phyloP scores from a whole-genome alignment of 192 early-diverging fungal genomes.

The Coemansia brasiliensis region DNA sequence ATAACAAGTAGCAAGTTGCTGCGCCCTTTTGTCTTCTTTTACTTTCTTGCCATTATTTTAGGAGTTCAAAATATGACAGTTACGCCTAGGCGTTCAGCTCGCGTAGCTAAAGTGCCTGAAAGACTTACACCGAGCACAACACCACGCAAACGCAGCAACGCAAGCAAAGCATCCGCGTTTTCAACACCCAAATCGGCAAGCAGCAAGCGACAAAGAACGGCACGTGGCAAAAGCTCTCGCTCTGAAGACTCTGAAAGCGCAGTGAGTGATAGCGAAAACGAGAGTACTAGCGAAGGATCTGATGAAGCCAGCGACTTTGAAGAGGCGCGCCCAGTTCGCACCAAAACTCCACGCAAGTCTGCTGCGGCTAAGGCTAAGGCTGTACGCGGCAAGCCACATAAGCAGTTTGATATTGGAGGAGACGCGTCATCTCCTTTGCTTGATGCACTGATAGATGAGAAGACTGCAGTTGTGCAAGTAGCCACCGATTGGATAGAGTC shows the following conservation, averaged over 20 bases:
- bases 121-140: slow-evolving; percentile 30
- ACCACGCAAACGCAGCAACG: slow-evolving; percentile 36
- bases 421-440: slow-evolving; percentile 22
- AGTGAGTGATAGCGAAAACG: background rate
- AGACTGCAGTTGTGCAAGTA: slow-evolving; percentile 60
- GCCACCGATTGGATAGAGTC: slow-evolving; percentile 71
- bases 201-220: slow-evolving; percentile 28
- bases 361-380: background rate
- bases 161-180: slow-evolving; percentile 19
- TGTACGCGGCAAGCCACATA: background rate
- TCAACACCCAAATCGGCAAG: slow-evolving; percentile 12
- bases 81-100: slow-evolving; percentile 42
- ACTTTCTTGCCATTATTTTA: background rate
- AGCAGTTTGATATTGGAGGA: background rate
- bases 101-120: slow-evolving; percentile 35
- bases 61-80: slow-evolving; percentile 10
- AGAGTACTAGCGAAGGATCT: background rate
- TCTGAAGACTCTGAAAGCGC: slow-evolving; percentile 2
- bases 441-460: slow-evolving; percentile 52
- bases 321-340: slow-evolving; percentile 2
- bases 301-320: slow-evolving; percentile 33
- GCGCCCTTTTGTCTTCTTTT: background rate
- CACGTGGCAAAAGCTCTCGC: background rate
- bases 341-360: slow-evolving; percentile 20
- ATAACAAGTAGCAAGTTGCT: background rate